Evolutionary conservation across 169 alveolate species (phyloP).

Genomic region (Cryptosporidium tyzzeri): DNA sequence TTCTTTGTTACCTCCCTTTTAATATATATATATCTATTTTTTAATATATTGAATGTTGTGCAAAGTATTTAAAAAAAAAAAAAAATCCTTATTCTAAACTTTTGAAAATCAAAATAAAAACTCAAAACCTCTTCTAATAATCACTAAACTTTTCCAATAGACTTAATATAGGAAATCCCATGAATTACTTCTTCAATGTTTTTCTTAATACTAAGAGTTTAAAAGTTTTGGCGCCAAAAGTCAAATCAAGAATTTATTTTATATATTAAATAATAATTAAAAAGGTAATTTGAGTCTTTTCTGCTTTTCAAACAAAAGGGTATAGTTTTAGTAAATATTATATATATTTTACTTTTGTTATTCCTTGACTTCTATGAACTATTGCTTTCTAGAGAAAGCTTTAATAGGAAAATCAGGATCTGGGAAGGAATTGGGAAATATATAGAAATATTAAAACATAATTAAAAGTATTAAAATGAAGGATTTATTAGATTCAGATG

Average conservation of each 20-base stretch:
- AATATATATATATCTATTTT: too few relatives aligned
- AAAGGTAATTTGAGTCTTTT: not conserved
- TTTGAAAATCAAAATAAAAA: too few relatives aligned
- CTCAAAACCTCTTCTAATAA: too few relatives aligned
- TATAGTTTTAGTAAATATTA: too few relatives aligned
- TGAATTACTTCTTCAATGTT: too few relatives aligned
- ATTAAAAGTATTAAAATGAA: not conserved
- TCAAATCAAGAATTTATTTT: constrained; percentile 15
- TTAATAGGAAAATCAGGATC: not conserved
- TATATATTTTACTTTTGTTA: not conserved
- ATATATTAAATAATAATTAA: not conserved
- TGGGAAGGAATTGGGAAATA: not conserved
- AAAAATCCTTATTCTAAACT: too few relatives aligned
- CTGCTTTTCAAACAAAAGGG: too few relatives aligned
- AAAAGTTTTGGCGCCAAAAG: constrained; percentile 6
- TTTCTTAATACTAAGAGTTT: not conserved
- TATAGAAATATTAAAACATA: not conserved
- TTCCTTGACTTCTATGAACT: too few relatives aligned
- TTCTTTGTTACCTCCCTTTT: not conserved
- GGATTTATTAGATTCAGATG: constrained; percentile 36
- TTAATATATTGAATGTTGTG: too few relatives aligned
- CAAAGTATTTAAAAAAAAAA: too few relatives aligned
- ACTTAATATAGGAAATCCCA: not conserved
- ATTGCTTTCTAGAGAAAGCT: not conserved
- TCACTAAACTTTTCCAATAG: not conserved